A percentile compares a stretch with the other conserved stretches of the same genome.
Evolutionary conservation across 169 alveolate genomes (phyloP).

Genomic region (Cryptosporidium ryanae): DNA sequence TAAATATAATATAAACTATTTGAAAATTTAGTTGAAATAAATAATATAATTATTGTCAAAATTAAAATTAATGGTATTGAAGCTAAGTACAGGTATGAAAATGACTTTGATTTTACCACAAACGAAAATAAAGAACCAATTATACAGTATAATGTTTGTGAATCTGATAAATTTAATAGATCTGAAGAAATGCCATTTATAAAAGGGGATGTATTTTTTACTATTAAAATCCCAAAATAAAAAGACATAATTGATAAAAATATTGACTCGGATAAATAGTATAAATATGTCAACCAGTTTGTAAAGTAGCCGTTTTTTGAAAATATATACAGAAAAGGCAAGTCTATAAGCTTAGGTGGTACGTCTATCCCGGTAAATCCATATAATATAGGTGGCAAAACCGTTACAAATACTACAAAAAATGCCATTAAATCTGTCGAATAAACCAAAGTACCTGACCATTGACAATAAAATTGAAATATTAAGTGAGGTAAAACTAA

Average conservation of each 20-base stretch:
- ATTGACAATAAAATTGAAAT: slow-evolving; percentile 42
- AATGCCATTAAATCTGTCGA: neutral
- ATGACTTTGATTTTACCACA: slow-evolving; percentile 9
- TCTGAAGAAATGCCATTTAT: slow-evolving; percentile 22
- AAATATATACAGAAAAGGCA: slow-evolving; percentile 33
- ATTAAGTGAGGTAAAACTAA: slow-evolving; percentile 26
- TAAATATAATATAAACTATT: neutral
- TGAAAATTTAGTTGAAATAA: neutral
- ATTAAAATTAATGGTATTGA: neutral
- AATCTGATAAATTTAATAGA: slow-evolving; percentile 5
- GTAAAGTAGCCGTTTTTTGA: slow-evolving; percentile 44
- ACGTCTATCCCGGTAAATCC: slow-evolving; percentile 53
- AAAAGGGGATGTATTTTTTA: slow-evolving; percentile 8
- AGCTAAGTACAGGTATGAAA: neutral
- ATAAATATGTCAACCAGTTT: slow-evolving; percentile 23
- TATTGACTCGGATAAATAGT: slow-evolving; percentile 1
- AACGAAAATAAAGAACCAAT: slow-evolving; percentile 40
- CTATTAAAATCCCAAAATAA: slow-evolving; percentile 13
- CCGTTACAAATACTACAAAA: slow-evolving; percentile 28
- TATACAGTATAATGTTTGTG: slow-evolving; percentile 33
- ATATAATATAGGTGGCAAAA: slow-evolving; percentile 6
- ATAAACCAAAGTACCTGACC: slow-evolving; percentile 57
- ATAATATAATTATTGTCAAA: neutral
- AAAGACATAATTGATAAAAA: slow-evolving; percentile 12
- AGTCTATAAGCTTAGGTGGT: slow-evolving; percentile 28